Conservation (phyloP, 805 yeast genomes). For the Ogataea wickerhamii region DNA sequence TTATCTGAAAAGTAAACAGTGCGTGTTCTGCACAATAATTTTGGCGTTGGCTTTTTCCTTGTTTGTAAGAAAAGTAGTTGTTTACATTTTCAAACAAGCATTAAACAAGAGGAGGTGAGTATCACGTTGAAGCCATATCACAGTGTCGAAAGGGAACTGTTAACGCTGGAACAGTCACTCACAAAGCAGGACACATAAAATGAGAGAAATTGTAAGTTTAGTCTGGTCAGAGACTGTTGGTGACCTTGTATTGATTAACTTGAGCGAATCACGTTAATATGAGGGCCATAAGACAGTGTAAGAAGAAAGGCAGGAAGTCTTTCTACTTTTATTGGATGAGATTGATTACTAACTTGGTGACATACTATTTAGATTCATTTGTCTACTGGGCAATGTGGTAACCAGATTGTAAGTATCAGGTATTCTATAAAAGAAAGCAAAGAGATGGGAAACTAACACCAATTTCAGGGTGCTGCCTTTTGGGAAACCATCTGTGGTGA, state of each 20-base stretch:
- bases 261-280: no score
- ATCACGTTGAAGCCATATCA: no score
- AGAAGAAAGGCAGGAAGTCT: no score
- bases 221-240: no score
- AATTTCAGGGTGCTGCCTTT: slow-evolving; percentile 74
- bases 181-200: slow-evolving; percentile 6
- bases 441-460: slow-evolving; percentile 17
- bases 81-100: not conserved
- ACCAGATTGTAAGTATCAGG: slow-evolving; percentile 72
- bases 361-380: slow-evolving; percentile 67
- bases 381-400: slow-evolving; percentile 98
- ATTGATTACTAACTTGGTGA: not conserved
- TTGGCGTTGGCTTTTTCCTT: slow-evolving; percentile 19
- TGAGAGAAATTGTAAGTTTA: slow-evolving; percentile 34
- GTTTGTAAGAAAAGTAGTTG: slow-evolving; percentile 8
- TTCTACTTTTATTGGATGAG: no score
- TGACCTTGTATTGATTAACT: no score
- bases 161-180: not conserved
- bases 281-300: no score
- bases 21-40: slow-evolving; percentile 15
- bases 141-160: slow-evolving; percentile 1
- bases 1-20: slow-evolving; percentile 15
- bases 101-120: not conserved
- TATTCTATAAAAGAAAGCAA: no score
- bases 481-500: slow-evolving; percentile 92